Evolutionary conservation across 1,139 yeast genomes (phyloP).

Genomic region (Sugiyamaella neomexicana): DNA sequence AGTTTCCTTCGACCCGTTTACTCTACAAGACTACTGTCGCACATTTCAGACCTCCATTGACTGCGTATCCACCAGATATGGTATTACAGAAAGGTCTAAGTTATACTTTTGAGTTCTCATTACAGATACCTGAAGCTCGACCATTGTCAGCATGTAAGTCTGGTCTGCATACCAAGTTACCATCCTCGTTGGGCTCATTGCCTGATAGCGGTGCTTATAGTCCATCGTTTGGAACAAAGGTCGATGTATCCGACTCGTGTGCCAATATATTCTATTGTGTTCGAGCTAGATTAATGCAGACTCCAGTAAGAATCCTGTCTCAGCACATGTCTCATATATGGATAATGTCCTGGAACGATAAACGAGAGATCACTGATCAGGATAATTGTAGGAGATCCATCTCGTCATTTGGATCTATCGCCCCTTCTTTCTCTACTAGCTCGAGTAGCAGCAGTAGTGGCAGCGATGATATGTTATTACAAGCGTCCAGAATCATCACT

Average conservation of each 20-base stretch:
- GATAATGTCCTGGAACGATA: constrained; percentile 2
- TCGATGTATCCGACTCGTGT: constrained; percentile 16
- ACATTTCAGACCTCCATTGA: constrained; percentile 13
- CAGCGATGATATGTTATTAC: not conserved
- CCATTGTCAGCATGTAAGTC: constrained; percentile 16
- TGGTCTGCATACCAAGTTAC: constrained; percentile 14
- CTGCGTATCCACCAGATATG: constrained; percentile 17
- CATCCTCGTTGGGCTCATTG: constrained; percentile 17
- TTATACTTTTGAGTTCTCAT: constrained; percentile 20
- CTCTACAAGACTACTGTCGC: constrained; percentile 9
- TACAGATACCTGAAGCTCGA: constrained; percentile 20
- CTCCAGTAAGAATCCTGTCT: constrained; percentile 7
- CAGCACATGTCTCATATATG: constrained; percentile 10
- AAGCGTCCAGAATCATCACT: constrained; percentile 4
- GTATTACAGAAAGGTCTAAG: constrained; percentile 13
- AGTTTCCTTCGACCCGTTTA: constrained; percentile 20
- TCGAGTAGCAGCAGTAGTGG: constrained; percentile 1
- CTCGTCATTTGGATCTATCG: constrained; percentile 5
- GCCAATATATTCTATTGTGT: constrained; percentile 15
- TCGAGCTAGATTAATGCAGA: constrained; percentile 14
- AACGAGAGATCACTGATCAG: not conserved
- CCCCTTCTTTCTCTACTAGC: not conserved
- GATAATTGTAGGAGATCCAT: constrained; percentile 2
- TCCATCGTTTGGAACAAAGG: constrained; percentile 6
- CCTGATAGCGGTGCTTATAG: constrained; percentile 12